Evolutionary conservation across 495 filamentous ascomycete genomes (phyloP).

Genomic region (Hypoxylon trugodes): DNA sequence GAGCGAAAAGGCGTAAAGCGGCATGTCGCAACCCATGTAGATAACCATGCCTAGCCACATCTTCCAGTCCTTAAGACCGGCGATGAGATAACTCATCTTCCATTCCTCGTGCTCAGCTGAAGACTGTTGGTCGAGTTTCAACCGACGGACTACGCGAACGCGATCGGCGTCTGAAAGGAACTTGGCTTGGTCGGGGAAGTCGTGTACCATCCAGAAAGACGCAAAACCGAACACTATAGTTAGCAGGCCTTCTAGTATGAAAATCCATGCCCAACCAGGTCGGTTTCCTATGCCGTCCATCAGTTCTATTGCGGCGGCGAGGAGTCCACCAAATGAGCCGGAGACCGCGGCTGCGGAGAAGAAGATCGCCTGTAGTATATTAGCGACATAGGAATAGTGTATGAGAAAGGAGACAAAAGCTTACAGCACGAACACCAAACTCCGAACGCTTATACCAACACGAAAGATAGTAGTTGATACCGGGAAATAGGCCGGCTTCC

Average conservation of each 20-base stretch:
- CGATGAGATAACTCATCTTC: conserved; percentile 78
- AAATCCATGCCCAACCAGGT: conserved; percentile 86
- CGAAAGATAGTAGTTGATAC: conserved; percentile 86
- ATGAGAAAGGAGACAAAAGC: background rate
- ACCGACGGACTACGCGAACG: conserved; percentile 73
- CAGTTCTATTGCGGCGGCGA: conserved; percentile 78
- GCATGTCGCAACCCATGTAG: conserved; percentile 78
- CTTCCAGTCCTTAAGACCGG: conserved; percentile 84
- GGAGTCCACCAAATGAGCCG: conserved; percentile 85
- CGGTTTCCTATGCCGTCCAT: conserved; percentile 76
- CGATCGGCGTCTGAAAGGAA: conserved; percentile 81
- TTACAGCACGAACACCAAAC: conserved; percentile 67
- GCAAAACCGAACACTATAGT: conserved; percentile 77
- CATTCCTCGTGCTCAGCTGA: conserved; percentile 84
- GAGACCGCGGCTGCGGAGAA: conserved; percentile 87
- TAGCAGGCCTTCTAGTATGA: conserved; percentile 78
- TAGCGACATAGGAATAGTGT: background rate
- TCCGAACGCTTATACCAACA: conserved; percentile 89
- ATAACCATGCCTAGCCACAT: conserved; percentile 79
- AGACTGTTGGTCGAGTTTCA: conserved; percentile 79
- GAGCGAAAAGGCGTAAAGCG: conserved; percentile 89
- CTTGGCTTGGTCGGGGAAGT: conserved; percentile 84
- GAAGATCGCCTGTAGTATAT: conserved; percentile 71
- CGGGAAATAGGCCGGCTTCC: conserved; percentile 88
- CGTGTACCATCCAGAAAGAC: conserved; percentile 86